Conservation (phyloP, 768 basidiomycete species). For the Tricholomella constricta region DNA sequence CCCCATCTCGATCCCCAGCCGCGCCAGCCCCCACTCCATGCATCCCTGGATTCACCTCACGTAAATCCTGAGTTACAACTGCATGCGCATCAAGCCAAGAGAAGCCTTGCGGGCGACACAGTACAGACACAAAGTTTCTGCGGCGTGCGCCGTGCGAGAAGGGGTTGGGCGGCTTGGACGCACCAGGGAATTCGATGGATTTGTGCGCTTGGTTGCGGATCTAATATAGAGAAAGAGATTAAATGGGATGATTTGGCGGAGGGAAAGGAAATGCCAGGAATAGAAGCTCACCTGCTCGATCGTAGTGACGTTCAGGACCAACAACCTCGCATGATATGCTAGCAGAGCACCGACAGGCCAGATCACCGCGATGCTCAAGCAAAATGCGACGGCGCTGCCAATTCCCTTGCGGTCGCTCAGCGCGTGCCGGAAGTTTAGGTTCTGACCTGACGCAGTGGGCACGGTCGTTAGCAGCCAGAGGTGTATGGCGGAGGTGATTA, state of each 20-base stretch:
- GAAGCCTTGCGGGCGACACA: slow-evolving; percentile 79
- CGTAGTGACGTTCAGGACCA: slow-evolving; percentile 89
- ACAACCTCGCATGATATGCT: slow-evolving; percentile 83
- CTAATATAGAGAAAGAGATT: slow-evolving; percentile 36
- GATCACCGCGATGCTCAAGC: slow-evolving; percentile 67
- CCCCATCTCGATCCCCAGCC: slow-evolving; percentile 10
- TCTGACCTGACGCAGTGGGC: slow-evolving; percentile 33
- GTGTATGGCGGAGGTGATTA: slow-evolving; percentile 83
- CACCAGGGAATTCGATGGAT: slow-evolving; percentile 56
- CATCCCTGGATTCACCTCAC: slow-evolving; percentile 72
- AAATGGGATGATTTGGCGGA: background rate
- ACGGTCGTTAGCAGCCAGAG: slow-evolving; percentile 62
- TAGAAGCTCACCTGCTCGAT: slow-evolving; percentile 79
- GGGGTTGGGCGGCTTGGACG: slow-evolving; percentile 72
- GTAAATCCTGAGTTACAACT: slow-evolving; percentile 67
- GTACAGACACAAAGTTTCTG: slow-evolving; percentile 70
- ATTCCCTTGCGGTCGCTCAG: slow-evolving; percentile 47
- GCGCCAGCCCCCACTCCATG: slow-evolving; percentile 19
- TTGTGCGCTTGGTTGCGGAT: slow-evolving; percentile 87
- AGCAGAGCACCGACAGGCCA: slow-evolving; percentile 84
- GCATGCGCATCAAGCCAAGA: slow-evolving; percentile 75
- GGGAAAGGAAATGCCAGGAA: slow-evolving; percentile 6
- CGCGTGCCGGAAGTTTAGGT: slow-evolving; percentile 45
- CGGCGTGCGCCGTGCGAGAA: slow-evolving; percentile 82
- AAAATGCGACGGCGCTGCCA: slow-evolving; percentile 83